phyloP scores from a whole-genome alignment of 1,139 yeast genomes.

The Kodamaea ohmeri region DNA sequence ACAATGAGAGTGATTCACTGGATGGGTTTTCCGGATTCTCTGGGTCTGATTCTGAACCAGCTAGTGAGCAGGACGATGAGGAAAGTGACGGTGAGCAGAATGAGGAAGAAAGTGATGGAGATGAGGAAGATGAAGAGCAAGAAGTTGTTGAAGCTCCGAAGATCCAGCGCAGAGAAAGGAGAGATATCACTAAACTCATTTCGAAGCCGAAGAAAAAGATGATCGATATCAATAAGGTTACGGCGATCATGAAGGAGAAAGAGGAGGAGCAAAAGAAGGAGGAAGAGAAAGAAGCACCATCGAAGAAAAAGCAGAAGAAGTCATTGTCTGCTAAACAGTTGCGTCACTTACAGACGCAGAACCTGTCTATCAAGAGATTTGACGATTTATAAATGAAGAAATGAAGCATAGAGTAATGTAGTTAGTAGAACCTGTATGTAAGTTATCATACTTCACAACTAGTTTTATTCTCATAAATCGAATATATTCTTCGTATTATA shows the following conservation, averaged over 20 bases:
- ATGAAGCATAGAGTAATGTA: too few relatives aligned
- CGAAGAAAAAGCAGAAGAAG: conserved; percentile 33
- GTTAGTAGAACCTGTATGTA: too few relatives aligned
- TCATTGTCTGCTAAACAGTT: conserved; percentile 46
- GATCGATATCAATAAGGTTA: conserved; percentile 21
- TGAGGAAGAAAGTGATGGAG: conserved; percentile 8
- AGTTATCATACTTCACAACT: too few relatives aligned
- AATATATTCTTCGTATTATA: background rate
- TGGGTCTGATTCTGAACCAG: conserved; percentile 9
- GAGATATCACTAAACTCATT: conserved; percentile 10
- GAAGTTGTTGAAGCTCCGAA: conserved; percentile 15
- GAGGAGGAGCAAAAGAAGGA: conserved; percentile 14
- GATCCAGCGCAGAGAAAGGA: conserved; percentile 12
- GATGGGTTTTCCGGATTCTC: conserved; percentile 7
- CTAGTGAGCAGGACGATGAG: conserved; percentile 13
- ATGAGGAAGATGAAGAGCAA: conserved; percentile 14
- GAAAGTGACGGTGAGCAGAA: conserved; percentile 12
- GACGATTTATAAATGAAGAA: conserved; percentile 51
- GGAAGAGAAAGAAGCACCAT: conserved; percentile 13
- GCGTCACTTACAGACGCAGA: conserved; percentile 49
- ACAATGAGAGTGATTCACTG: conserved; percentile 11
- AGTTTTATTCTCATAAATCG: background rate
- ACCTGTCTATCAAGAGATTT: conserved; percentile 65
- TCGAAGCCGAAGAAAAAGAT: conserved; percentile 19
- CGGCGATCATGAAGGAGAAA: conserved; percentile 13